Evolutionary conservation across 345 rosid genomes (phyloP), one percentile per base, ranked within the genome.

Genomic region (Pistacia atlantica): DNA sequence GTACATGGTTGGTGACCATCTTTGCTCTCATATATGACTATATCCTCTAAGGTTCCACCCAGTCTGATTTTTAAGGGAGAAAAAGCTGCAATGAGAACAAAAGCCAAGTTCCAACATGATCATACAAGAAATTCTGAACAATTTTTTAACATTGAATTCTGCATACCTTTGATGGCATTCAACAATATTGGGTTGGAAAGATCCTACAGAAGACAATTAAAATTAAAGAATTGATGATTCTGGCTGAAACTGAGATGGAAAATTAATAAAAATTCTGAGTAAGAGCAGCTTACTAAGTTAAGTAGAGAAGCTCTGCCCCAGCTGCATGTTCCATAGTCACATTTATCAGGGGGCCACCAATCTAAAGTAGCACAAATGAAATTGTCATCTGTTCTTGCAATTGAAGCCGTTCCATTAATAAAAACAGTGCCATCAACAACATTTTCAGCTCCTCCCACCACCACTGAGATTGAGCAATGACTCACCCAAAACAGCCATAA

Each of bases 31-130:
- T 91, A 91, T 62, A 55, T 63, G 52, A 87, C 89, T 63, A 73
- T 72, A 70, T 93, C 94, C 80, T 93, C 93, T 74, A 90, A 84
- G 22, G 93, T 86, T 35, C 98, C 98, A 38, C 97, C 98, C 81
- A 91, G n/a, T 84, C 94, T 90, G 57, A 93, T 88, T 80, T 87
- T 88, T 77, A 91, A 78, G 13, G 93, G 94, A 35, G 91, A 85
- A 78, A 93, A 89, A 42, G 93, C 97, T 95, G 91, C 80, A 76
- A 65, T 35, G 3, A 51, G 70, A 58, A 52, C 28, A 62, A 59
- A 1, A 38, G 49, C 13, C 4, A 18, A 51, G 35, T 79, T 62
- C 55, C 10, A 3, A 11, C 28, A 38, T 46, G 2, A 12, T 14
- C 8, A 52, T 38, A 51, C 62, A 1, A 13, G 12, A 20, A 48